Evolutionary conservation across 257 asterid species (phyloP), one percentile per base, ranked within the genome.

Genomic region (Scutellaria barbata): DNA sequence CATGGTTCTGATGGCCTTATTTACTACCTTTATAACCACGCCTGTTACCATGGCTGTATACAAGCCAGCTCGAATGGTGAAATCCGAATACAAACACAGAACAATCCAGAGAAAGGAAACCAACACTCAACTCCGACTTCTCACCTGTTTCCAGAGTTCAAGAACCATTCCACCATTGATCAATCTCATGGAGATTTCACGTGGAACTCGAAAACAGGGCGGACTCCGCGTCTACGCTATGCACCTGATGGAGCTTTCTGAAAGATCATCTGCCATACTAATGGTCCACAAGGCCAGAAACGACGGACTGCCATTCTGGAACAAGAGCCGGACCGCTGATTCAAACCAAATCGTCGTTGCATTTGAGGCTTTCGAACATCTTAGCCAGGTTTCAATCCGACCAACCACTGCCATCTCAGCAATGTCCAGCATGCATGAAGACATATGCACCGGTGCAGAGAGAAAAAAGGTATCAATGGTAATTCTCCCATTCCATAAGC

Each of bases 191-290:
- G 91, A 88, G 79, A 48, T 74, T 8, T 87, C 95, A 0, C 84
- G 91, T 0, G 95, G 91, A 1, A 79, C 76, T 0, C 83, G 66
- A 6, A 84, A 76, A 72, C 50, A 74, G 2, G 86, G 71, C 52
- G 83, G 94, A 6, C 88, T 88, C 0, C 79, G 85, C 7, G 80
- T 88, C 33, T 88, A 78, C 43, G 95, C 92, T 0, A 82, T 88
- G 92, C 95, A 86, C 71, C 83, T 88, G 0, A 82, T 76, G 80
- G 92, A 86, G 62, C 84, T 84, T 10, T 80, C 95, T 0, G 95
- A 86, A 64, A 63, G 92, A 9, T 68, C 95, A 1, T 88, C 92
- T 0, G 86, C 90, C 0, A 86, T 88, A 12, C 78, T 81, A 1
- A 88, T 88, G 90, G 89, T 84, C 1, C 90, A 88, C 68, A 86